Evolutionary conservation across 176 grass and related monocot genomes (phyloP), one percentile per base, ranked within the genome.

Genomic region (Alloteropsis semialata): DNA sequence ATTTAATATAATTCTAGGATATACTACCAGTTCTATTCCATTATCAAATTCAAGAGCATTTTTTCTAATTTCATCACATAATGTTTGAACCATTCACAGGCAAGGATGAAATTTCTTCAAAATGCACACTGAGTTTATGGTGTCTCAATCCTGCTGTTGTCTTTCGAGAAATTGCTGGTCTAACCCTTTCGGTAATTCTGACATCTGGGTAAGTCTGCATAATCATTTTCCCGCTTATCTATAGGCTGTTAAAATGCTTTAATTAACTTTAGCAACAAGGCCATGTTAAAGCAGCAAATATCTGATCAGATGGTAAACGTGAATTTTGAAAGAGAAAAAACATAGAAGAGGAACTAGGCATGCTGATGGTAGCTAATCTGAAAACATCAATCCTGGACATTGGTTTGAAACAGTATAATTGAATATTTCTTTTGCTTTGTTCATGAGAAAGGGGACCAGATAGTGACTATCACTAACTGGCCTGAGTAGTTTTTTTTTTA

Each of bases 71-170:
- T 55, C 45, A 42, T 71, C 19, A 76, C 8, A 51, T 50, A 2
- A 76, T 65, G 34, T 71, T 65, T 78, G 60, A 70, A 49, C 22
- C 29, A 76, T 79, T 77, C 89, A 63, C 74, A 98, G 96, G 81
- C 32, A 87, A 90, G 55, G 33, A 84, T 58, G 65, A 36, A 13
- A 71, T 27, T 86, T 63, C 85, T 69, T 82, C 84, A 49, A 94
- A 85, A 81, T 86, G 79, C 80, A 91, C 74, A 57, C 84, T 98
- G 72, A 98, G 96, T 82, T 91, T 98, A 51, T 98, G 96, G 96
- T 98, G 96, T 77, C 89, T 98, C 53, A 95, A 93, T 88, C 96
- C 96, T 73, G 82, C 90, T 84, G 82, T 98, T 84, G 90, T 95
- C 72, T 98, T 98, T 76, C 87, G 58, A 88, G 96, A 87, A 39